A percentile compares a stretch with the other conserved stretches of the same genome.
phyloP scores from a whole-genome alignment of 768 basidiomycete species.

The Lyophyllum atratum region DNA sequence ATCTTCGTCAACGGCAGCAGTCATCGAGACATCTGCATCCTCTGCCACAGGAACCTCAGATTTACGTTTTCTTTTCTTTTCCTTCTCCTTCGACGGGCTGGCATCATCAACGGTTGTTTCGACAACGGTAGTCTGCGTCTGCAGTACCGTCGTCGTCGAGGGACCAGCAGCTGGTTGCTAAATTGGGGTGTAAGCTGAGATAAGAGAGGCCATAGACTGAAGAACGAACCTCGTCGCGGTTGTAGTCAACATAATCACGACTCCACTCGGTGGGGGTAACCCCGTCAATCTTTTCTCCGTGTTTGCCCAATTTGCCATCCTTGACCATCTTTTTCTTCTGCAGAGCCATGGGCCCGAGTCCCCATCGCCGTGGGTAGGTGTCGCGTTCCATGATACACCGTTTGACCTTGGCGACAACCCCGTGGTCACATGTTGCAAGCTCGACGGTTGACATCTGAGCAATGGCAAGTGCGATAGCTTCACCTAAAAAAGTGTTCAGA shows the following conservation, averaged over 20 bases:
- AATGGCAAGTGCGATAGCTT: conserved; percentile 92
- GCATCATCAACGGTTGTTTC: conserved; percentile 22
- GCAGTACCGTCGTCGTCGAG: conserved; percentile 27
- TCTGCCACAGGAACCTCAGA: conserved; percentile 52
- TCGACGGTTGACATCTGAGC: conserved; percentile 99
- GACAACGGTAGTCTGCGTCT: conserved; percentile 17
- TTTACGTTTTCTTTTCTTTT: conserved; percentile 87
- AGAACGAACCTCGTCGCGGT: conserved; percentile 52
- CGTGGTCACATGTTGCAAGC: conserved; percentile 96
- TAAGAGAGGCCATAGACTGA: too few relatives aligned
- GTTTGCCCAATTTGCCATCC: conserved; percentile 95
- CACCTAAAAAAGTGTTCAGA: conserved; percentile 48
- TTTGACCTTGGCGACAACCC: conserved; percentile 98
- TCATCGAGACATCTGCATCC: conserved; percentile 44
- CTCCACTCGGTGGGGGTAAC: conserved; percentile 92
- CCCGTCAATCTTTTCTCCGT: conserved; percentile 86
- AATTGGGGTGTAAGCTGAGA: conserved; percentile 10
- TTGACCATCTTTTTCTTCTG: conserved; percentile 99
- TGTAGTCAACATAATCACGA: conserved; percentile 92
- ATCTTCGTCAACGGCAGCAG: conserved; percentile 39
- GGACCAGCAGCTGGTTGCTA: conserved; percentile 39
- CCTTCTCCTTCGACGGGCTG: conserved; percentile 52
- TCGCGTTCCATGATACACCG: conserved; percentile 99
- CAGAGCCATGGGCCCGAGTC: conserved; percentile 93
- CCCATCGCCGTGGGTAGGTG: conserved; percentile 97